Evolutionary conservation across 192 early-diverging fungal species (phyloP), one percentile per base, ranked within the genome.

Genomic region (Entomortierella beljakovae): DNA sequence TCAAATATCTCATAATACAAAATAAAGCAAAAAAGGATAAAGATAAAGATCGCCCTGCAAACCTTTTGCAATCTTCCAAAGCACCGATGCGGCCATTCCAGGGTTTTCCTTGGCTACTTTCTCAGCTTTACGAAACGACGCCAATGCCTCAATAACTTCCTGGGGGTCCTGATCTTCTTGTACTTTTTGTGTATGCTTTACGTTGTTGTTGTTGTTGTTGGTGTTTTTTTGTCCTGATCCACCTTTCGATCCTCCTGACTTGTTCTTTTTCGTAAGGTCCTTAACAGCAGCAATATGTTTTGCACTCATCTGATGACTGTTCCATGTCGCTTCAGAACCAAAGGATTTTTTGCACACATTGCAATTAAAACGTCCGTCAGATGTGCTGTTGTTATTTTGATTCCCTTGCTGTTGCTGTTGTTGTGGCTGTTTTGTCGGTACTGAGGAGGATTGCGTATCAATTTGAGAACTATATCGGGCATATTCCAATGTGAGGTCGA

Each of bases 231-330:
- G 53, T 53, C 51, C 59, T 46, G 53, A 40, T n/a, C 53, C 51
- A 22, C 48, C 33, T 48, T 74, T 74, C 10, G 70, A 25, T 58
- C 49, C 35, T 28, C 37, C 48, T 28, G 31, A 31, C 53, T 63
- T 65, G 16, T 56, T 57, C 37, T 58, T 64, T 29, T 72, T 80
- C 3, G 61, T 61, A 0, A 61, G 38, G 10, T 82, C 76, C 49
- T 87, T 87, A 32, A 80, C 82, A 58, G 76, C 73, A 0, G 80
- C 69, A 20, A 87, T 65, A 57, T 87, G 86, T 51, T 87, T 87
- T 46, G 84, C 71, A 25, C 86, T 87, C 43, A 83, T 83, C 42
- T 83, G 71, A 42, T 87, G 86, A 9, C 64, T 80, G 29, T 82
- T 75, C 65, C 66, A 83, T 0, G 86, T 87, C 5, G 84, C 81